Conservation (phyloP, 2,329 filamentous ascomycete species). For the Aspergillus vadensis region DNA sequence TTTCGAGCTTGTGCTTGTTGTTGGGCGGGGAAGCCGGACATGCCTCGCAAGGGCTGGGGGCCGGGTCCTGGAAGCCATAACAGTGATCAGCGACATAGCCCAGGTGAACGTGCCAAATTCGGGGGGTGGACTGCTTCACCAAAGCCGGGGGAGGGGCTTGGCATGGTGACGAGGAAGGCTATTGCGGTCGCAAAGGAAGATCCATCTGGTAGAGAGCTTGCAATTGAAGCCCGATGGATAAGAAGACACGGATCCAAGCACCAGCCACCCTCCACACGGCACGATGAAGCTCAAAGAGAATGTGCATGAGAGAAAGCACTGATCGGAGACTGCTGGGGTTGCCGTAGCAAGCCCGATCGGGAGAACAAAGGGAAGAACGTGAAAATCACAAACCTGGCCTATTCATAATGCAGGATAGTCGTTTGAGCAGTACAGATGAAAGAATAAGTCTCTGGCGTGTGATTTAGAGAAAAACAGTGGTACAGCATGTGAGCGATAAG, state of each 20-base stretch:
- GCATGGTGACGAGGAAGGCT: slow-evolving; percentile 10
- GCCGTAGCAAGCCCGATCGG: slow-evolving; percentile 17
- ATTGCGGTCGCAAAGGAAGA: slow-evolving; percentile 28
- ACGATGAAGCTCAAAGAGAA: neutral
- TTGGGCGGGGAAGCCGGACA: slow-evolving; percentile 57
- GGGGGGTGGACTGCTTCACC: slow-evolving; percentile 6
- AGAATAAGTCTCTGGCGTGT: slow-evolving; percentile 6
- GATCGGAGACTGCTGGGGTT: slow-evolving; percentile 8
- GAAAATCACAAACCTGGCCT: slow-evolving; percentile 49
- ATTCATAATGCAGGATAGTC: slow-evolving; percentile 45
- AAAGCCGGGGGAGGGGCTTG: slow-evolving; percentile 5
- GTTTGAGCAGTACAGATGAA: slow-evolving; percentile 19
- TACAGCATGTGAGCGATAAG: slow-evolving; percentile 8
- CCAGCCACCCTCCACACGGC: slow-evolving; percentile 2
- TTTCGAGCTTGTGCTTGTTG: slow-evolving; percentile 52
- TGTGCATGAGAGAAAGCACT: slow-evolving; percentile 4
- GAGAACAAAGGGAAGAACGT: slow-evolving; percentile 26
- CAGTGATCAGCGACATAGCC: slow-evolving; percentile 17
- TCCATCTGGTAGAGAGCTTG: slow-evolving; percentile 19
- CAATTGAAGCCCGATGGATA: slow-evolving; percentile 25
- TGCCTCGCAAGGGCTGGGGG: slow-evolving; percentile 54
- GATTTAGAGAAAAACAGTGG: slow-evolving; percentile 4
- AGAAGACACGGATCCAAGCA: slow-evolving; percentile 7
- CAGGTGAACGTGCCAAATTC: slow-evolving; percentile 1
- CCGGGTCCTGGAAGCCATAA: slow-evolving; percentile 44